Evolutionary conservation across 352 stramenopile species (phyloP), one percentile per base, ranked within the genome.

Genomic region (Peronospora destructor): DNA sequence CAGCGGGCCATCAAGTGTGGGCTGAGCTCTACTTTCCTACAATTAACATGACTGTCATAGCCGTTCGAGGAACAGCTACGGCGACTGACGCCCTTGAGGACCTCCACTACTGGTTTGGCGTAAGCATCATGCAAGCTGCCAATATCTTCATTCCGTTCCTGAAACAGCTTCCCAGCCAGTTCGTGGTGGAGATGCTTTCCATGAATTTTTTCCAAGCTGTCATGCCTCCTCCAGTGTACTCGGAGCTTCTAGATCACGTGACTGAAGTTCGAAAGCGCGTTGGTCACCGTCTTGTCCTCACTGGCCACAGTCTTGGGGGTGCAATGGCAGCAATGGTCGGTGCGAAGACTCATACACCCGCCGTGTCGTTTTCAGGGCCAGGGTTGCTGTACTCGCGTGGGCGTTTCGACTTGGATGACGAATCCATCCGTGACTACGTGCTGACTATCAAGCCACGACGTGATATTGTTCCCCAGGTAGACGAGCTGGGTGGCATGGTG

Each of bases 141-240:
- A 87, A 92, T 65, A 73, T 88, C 39, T 92, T 92, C 44, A 59
- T 94, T 17, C 81, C 78, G 38, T 91, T 94, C 59, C 59, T 94
- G 33, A 94, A 90, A 56, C 81, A 94, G 40, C 64, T 92, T 14
- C 84, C 84, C 9, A 73, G 51, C 17, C 32, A 64, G 36, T 92
- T 91, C 54, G 80, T 94, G 14, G 84, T 94, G 11, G 40, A 90
- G 30, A 78, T 94, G 66, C 67, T 92, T 4, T 91, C 81, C 7
- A 86, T 92, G 71, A 79, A 76, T 25, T 57, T 89, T 29, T 60
- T 94, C 14, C 68, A 61, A 33, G 19, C 49, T 25, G 58, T 92
- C 46, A 91, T 90, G 77, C 81, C 84, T 23, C 71, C 73, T 42
- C 84, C 84, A 6, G 80, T 94, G 14, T 94, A 89, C 61, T 68